Evolutionary conservation across 1,139 yeast genomes (phyloP).

Genomic region (Lodderomyces jiufengensis): DNA sequence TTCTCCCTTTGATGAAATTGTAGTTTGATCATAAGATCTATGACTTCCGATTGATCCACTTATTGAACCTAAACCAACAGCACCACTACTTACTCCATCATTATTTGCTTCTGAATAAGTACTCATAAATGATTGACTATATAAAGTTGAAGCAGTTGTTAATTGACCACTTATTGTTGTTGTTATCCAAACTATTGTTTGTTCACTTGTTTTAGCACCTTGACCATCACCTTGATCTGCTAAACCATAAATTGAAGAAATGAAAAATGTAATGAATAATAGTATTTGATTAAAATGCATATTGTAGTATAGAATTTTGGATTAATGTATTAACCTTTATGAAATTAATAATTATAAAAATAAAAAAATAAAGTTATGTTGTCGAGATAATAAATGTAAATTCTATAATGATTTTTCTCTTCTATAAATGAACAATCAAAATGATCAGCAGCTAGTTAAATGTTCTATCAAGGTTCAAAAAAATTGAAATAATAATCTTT

Average conservation of each 20-base stretch:
- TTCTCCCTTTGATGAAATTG: slow-evolving; percentile 13
- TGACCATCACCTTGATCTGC: slow-evolving; percentile 24
- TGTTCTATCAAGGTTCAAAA: no score
- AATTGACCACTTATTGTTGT: slow-evolving; percentile 30
- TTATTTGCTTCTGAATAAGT: slow-evolving; percentile 22
- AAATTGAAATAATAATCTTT: no score
- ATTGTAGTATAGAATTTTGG: neutral
- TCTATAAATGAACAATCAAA: no score
- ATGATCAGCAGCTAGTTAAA: no score
- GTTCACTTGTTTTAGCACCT: slow-evolving; percentile 14
- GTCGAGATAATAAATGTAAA: no score
- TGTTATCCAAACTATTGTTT: slow-evolving; percentile 35
- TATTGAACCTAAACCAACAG: slow-evolving; percentile 36
- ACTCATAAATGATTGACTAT: slow-evolving; percentile 30
- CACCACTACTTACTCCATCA: slow-evolving; percentile 21
- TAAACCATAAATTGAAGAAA: slow-evolving; percentile 16
- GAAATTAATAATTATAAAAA: no score
- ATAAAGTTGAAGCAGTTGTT: slow-evolving; percentile 26
- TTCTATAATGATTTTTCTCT: no score
- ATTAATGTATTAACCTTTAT: no score
- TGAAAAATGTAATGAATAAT: slow-evolving; percentile 7
- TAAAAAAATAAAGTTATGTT: no score
- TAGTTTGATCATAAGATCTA: slow-evolving; percentile 30
- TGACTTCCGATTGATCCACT: slow-evolving; percentile 33
- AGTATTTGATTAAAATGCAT: slow-evolving; percentile 5